These are phyloP conservation scores for Rubus idaeus DNA, from an alignment of 306 rosid genomes.

Conservation along the genomic window DNA sequence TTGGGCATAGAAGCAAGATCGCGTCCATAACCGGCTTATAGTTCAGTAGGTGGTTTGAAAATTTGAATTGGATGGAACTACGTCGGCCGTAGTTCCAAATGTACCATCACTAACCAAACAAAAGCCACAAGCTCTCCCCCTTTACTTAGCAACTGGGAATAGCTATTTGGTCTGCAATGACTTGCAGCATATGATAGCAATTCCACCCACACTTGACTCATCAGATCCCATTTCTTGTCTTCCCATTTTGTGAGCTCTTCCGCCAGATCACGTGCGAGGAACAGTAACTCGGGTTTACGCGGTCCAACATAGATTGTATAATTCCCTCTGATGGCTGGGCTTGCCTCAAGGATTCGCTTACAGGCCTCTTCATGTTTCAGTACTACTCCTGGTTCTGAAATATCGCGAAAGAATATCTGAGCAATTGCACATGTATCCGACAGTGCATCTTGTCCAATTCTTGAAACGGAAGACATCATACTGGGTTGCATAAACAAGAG, in stretches of 20 bases:
- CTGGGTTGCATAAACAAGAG: slow-evolving; percentile 31
- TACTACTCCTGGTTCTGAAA: not conserved
- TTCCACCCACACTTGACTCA: slow-evolving; percentile 21
- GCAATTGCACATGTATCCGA: slow-evolving; percentile 29
- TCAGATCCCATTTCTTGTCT: not conserved
- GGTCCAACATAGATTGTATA: not conserved
- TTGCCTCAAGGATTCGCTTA: not conserved
- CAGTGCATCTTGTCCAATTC: slow-evolving; percentile 28
- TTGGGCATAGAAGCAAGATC: too few relatives aligned
- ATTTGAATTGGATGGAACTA: too few relatives aligned
- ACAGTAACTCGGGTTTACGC: not conserved
- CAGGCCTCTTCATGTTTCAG: not conserved
- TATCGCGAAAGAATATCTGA: slow-evolving; percentile 23
- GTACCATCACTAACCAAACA: slow-evolving; percentile 28
- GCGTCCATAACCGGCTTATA: too few relatives aligned
- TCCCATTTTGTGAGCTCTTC: not conserved
- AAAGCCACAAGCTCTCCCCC: slow-evolving; percentile 24
- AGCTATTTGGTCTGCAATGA: slow-evolving; percentile 9
- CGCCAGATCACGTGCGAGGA: slow-evolving; percentile 19
- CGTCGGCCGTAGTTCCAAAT: not conserved
- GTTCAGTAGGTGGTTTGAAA: too few relatives aligned
- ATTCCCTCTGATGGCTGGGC: too few relatives aligned
- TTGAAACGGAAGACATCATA: slow-evolving; percentile 27
- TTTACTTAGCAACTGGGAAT: slow-evolving; percentile 11
- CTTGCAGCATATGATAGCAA: slow-evolving; percentile 19